A percentile compares a stretch with the other conserved stretches of the same genome.
These are phyloP conservation scores for Opeltia flavorubescens DNA, from an alignment of 495 filamentous ascomycete species.

Conservation along the genomic window DNA sequence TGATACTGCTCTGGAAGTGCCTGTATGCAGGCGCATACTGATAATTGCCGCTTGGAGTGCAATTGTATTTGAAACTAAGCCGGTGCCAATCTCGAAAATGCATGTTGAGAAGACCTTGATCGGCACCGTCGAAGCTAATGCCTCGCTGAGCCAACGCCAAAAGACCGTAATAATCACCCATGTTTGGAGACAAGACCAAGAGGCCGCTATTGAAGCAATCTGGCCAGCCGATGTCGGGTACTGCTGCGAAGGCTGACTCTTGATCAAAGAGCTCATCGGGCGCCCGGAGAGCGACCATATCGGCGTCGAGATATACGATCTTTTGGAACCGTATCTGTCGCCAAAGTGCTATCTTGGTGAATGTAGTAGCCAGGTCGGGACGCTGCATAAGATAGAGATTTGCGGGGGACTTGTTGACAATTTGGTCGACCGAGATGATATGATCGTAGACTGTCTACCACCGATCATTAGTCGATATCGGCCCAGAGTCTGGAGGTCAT, in stretches of 20 bases:
- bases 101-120: slow-evolving; percentile 92
- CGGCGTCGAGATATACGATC: slow-evolving; percentile 86
- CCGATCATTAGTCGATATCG: background rate
- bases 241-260: slow-evolving; percentile 67
- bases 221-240: slow-evolving; percentile 94
- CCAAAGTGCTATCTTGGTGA: slow-evolving; percentile 96
- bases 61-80: slow-evolving; percentile 91
- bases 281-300: slow-evolving; percentile 71
- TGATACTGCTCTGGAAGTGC: slow-evolving; percentile 80
- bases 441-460: slow-evolving; percentile 78
- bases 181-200: slow-evolving; percentile 77
- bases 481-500: background rate
- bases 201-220: slow-evolving; percentile 96
- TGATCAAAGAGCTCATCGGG: slow-evolving; percentile 86
- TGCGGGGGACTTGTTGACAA: slow-evolving; percentile 59
- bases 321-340: slow-evolving; percentile 75
- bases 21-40: slow-evolving; percentile 90
- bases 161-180: slow-evolving; percentile 77
- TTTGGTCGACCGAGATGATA: slow-evolving; percentile 67
- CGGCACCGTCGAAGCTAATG: slow-evolving; percentile 92
- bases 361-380: slow-evolving; percentile 74
- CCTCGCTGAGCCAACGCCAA: slow-evolving; percentile 68
- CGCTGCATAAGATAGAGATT: slow-evolving; percentile 90
- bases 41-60: slow-evolving; percentile 85
- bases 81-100: slow-evolving; percentile 81